Evolutionary conservation across 495 filamentous ascomycete genomes (phyloP).

Genomic region (Penicillium paradoxum): DNA sequence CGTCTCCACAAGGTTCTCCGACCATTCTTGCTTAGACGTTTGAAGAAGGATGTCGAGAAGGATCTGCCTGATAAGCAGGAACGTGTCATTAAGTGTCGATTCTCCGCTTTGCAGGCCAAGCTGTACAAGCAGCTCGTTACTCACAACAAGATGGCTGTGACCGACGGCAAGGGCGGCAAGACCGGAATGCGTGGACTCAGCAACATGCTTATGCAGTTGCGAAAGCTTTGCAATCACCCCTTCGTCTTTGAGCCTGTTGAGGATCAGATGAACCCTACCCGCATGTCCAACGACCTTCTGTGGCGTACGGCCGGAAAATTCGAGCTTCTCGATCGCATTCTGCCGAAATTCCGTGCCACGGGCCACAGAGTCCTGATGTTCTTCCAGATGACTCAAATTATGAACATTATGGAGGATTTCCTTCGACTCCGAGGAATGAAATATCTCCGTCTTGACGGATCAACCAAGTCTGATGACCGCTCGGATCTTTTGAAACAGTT

Average conservation of each 20-base stretch:
- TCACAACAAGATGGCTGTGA: slow-evolving; percentile 88
- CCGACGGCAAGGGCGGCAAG: slow-evolving; percentile 93
- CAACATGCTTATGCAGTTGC: slow-evolving; percentile 99
- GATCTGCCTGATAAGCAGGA: slow-evolving; percentile 98
- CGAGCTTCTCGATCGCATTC: slow-evolving; percentile 83
- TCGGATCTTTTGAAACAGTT: slow-evolving; percentile 84
- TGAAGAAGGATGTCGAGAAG: slow-evolving; percentile 99
- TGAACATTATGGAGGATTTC: slow-evolving; percentile 99
- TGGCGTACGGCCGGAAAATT: slow-evolving; percentile 98
- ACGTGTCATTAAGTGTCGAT: slow-evolving; percentile 97
- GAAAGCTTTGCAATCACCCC: slow-evolving; percentile 98
- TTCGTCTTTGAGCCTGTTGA: slow-evolving; percentile 98
- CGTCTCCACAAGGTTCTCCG: slow-evolving; percentile 96
- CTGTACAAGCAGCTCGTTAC: slow-evolving; percentile 96
- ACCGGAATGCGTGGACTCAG: slow-evolving; percentile 91
- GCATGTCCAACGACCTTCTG: slow-evolving; percentile 80
- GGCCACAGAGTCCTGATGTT: slow-evolving; percentile 97
- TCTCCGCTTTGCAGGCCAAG: slow-evolving; percentile 87
- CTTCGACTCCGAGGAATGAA: slow-evolving; percentile 72
- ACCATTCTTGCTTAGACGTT: slow-evolving; percentile 93
- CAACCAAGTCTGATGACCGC: slow-evolving; percentile 95
- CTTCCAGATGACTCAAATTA: slow-evolving; percentile 99
- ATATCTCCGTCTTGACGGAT: slow-evolving; percentile 91
- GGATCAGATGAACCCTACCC: slow-evolving; percentile 91
- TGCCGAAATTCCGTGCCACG: slow-evolving; percentile 86